Conservation (phyloP, 768 basidiomycete species). For the Termitomyces sp. region DNA sequence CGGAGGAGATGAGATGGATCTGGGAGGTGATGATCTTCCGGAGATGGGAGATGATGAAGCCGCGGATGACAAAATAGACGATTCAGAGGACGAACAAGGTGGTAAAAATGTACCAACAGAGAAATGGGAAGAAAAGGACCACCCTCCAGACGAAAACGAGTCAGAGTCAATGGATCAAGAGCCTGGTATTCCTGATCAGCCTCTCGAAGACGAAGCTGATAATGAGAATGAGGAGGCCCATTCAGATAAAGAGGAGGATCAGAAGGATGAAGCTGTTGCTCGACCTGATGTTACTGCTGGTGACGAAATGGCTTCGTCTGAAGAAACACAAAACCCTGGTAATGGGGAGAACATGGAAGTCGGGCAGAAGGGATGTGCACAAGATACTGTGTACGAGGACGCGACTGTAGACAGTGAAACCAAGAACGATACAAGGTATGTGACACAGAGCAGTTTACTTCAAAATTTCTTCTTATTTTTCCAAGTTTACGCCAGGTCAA, state of each 20-base stretch:
- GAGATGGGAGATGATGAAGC: conserved; percentile 22
- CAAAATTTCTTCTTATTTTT: background rate
- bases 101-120: conserved; percentile 16
- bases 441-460: background rate
- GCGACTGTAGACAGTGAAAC: conserved; percentile 21
- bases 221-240: conserved; percentile 17
- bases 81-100: conserved; percentile 20
- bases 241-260: conserved; percentile 22
- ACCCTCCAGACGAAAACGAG: conserved; percentile 17
- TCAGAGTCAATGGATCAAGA: conserved; percentile 25
- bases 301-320: conserved; percentile 28
- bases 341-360: conserved; percentile 23
- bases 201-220: conserved; percentile 21
- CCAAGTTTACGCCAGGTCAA: conserved; percentile 15
- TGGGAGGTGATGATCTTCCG: conserved; percentile 22
- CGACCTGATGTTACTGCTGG: conserved; percentile 39
- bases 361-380: conserved; percentile 25
- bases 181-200: conserved; percentile 7
- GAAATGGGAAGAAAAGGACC: conserved; percentile 17
- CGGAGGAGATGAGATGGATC: conserved; percentile 29
- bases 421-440: conserved; percentile 28
- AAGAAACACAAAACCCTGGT: conserved; percentile 22
- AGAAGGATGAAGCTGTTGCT: conserved; percentile 28
- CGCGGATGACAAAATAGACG: conserved; percentile 27
- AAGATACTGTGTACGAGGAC: conserved; percentile 23